Evolutionary conservation across 345 rosid genomes (phyloP).

Genomic region (Gossypium raimondii): DNA sequence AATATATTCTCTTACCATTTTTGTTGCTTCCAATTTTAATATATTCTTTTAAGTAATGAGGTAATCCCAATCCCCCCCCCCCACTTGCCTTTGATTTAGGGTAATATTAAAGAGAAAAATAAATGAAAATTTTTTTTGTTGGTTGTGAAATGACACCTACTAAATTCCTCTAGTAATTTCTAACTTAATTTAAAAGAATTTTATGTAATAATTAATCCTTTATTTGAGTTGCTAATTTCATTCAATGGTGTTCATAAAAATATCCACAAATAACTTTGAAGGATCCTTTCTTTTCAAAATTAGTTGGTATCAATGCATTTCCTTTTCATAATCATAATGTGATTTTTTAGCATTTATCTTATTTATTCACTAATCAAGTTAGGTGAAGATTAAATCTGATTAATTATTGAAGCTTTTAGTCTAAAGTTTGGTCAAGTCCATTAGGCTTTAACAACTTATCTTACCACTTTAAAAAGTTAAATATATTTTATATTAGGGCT

Average conservation of each 20-base stretch:
- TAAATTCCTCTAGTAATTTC: not conserved
- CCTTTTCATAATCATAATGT: not conserved
- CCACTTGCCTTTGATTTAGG: constrained; percentile 9
- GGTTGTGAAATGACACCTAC: not conserved
- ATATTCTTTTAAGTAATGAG: not conserved
- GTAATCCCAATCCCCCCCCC: constrained; percentile 1
- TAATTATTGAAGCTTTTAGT: not conserved
- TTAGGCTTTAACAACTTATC: not conserved
- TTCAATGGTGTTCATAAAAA: not conserved
- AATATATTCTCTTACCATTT: not conserved
- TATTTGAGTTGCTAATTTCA: not conserved
- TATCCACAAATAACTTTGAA: not conserved
- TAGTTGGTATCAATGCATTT: not conserved
- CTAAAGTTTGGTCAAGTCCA: not conserved
- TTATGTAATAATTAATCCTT: too few relatives aligned
- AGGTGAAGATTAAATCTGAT: not conserved
- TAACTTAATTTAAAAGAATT: not conserved
- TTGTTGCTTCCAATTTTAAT: constrained; percentile 2
- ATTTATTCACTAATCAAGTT: not conserved
- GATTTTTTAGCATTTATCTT: not conserved
- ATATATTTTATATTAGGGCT: too few relatives aligned
- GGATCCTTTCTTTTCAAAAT: not conserved
- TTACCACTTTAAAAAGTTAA: too few relatives aligned
- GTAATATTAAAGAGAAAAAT: not conserved
- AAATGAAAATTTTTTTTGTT: not conserved